Conservation (phyloP, 2,329 filamentous ascomycete genomes). For the Curvularia hawaiiensis region DNA sequence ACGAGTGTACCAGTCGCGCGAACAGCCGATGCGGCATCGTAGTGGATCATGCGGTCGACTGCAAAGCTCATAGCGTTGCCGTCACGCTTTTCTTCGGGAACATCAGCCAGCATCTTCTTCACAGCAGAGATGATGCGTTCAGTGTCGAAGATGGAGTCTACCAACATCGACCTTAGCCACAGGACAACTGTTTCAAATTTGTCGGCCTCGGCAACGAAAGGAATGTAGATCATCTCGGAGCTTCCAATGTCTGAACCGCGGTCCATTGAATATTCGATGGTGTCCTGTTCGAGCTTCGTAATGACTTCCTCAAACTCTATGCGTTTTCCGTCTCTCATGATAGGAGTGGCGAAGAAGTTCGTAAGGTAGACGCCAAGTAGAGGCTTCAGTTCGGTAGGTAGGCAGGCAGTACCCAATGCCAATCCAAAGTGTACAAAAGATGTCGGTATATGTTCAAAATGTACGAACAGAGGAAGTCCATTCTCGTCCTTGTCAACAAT, state of each 20-base stretch:
- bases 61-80: conserved; percentile 70
- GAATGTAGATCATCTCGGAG: conserved; percentile 78
- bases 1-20: conserved; percentile 83
- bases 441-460: conserved; percentile 92
- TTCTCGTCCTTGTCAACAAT: conserved; percentile 72
- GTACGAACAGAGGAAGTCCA: conserved; percentile 81
- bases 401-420: conserved; percentile 75
- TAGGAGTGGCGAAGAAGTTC: conserved; percentile 93
- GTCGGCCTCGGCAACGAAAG: conserved; percentile 83
- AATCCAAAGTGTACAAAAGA: conserved; percentile 89
- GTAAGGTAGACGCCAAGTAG: conserved; percentile 83
- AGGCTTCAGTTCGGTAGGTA: conserved; percentile 84
- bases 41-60: conserved; percentile 77
- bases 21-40: conserved; percentile 74
- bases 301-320: conserved; percentile 93
- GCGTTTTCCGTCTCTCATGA: conserved; percentile 74
- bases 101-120: conserved; percentile 84
- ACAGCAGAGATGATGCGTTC: conserved; percentile 66
- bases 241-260: conserved; percentile 73
- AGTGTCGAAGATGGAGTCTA: conserved; percentile 85
- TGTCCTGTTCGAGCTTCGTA: conserved; percentile 87
- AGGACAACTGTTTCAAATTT: conserved; percentile 83
- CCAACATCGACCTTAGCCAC: conserved; percentile 86
- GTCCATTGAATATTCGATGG: conserved; percentile 79
- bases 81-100: conserved; percentile 89